A percentile compares a stretch with the other conserved stretches of the same genome.
phyloP scores from a whole-genome alignment of 495 filamentous ascomycete genomes.

The Penicillium parvum region DNA sequence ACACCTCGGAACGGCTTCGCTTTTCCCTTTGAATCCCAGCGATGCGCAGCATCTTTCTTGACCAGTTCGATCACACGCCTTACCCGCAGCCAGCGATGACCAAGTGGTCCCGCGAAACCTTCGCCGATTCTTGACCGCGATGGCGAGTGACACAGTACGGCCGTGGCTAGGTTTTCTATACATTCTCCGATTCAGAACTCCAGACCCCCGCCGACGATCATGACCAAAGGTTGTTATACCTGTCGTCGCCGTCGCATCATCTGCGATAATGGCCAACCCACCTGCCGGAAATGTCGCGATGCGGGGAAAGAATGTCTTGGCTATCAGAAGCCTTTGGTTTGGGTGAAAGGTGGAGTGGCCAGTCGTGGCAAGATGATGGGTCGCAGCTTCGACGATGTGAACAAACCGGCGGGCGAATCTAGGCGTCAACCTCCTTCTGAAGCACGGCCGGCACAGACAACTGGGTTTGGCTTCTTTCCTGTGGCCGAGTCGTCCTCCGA shows the following conservation, averaged over 20 bases:
- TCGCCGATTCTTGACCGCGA: conserved; percentile 17
- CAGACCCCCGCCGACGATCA: conserved; percentile 20
- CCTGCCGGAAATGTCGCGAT: conserved; percentile 60
- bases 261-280: conserved; percentile 59
- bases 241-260: conserved; percentile 48
- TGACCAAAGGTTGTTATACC: conserved; percentile 49
- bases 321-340: conserved; percentile 53
- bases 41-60: background rate
- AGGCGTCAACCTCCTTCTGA: background rate
- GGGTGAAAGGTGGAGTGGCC: conserved; percentile 49
- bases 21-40: background rate
- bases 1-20: background rate
- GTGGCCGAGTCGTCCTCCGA: conserved; percentile 19
- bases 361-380: conserved; percentile 52
- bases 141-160: conserved; percentile 25
- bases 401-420: conserved; percentile 8
- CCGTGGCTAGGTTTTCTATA: conserved; percentile 16
- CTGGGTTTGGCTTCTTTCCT: conserved; percentile 9
- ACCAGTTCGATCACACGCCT: background rate
- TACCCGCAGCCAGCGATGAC: conserved; percentile 13
- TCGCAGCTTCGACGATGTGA: conserved; percentile 41
- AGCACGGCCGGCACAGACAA: background rate
- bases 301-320: conserved; percentile 58
- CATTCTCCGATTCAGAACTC: conserved; percentile 8
- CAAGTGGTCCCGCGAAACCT: conserved; percentile 5